These are phyloP conservation scores for Vaccinium macrocarpon DNA, from an alignment of 148 eudicot species.

Conservation along the genomic window DNA sequence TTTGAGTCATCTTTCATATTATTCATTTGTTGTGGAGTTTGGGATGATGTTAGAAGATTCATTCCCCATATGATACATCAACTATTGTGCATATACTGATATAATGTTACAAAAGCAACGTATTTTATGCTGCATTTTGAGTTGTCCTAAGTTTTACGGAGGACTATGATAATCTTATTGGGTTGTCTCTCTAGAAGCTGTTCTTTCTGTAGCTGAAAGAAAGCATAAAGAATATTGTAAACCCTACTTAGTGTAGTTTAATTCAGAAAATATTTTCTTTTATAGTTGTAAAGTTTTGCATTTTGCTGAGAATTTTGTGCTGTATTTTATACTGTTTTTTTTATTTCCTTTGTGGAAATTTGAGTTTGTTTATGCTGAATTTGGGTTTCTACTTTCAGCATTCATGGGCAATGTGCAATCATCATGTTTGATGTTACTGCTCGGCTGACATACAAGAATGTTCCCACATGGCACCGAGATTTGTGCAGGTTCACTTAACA, in stretches of 20 bases:
- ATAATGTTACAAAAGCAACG: background rate
- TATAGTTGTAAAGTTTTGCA: background rate
- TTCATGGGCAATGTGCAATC: conserved; percentile 21
- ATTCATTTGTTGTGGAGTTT: background rate
- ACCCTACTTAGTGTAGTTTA: background rate
- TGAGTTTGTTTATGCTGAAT: background rate
- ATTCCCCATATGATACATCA: background rate
- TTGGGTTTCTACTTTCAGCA: conserved; percentile 7
- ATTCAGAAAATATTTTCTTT: background rate
- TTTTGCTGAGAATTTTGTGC: background rate
- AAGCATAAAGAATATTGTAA: background rate
- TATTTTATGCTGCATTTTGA: background rate
- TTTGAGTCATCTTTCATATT: background rate
- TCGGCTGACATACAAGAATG: conserved; percentile 21
- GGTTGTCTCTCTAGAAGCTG: background rate
- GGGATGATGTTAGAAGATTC: background rate
- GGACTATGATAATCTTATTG: background rate
- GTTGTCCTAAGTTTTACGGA: background rate
- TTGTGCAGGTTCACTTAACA: conserved; percentile 10
- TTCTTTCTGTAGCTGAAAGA: background rate
- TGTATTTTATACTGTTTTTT: background rate
- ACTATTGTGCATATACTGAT: background rate
- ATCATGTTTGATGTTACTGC: conserved; percentile 24
- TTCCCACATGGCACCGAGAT: conserved; percentile 23
- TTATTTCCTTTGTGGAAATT: background rate